A percentile compares a stretch with the other conserved stretches of the same genome.
These are phyloP conservation scores for Neopestalotiopsis rosae DNA, from an alignment of 2,329 filamentous ascomycete genomes.

Conservation along the genomic window DNA sequence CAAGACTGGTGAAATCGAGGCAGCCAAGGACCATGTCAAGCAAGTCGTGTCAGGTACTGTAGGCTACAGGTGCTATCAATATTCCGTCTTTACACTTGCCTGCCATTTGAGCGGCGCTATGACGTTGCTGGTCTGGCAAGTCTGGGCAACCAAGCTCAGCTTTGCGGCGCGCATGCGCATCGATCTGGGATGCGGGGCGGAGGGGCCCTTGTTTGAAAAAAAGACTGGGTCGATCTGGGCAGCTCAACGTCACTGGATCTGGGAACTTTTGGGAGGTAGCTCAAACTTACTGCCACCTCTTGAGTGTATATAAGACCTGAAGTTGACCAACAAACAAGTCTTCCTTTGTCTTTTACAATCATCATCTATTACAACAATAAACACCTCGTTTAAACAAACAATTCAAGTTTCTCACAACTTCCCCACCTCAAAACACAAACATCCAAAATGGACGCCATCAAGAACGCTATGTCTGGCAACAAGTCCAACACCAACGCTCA, in stretches of 20 bases:
- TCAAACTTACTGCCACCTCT: not conserved
- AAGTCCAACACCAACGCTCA: conserved; percentile 17
- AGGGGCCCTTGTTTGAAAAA: not conserved
- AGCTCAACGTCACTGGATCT: not conserved
- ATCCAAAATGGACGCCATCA: conserved; percentile 34
- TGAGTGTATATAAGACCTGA: not conserved
- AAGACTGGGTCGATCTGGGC: not conserved
- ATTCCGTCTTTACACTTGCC: not conserved
- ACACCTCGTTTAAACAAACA: too few relatives aligned
- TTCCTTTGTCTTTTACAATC: not conserved
- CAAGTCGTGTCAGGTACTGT: not conserved
- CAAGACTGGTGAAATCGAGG: too few relatives aligned
- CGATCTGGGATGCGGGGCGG: not conserved
- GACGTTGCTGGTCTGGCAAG: not conserved
- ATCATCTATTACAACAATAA: not conserved
- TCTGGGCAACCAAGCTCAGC: not conserved
- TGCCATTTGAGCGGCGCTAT: not conserved
- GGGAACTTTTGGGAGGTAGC: not conserved
- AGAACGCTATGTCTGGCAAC: conserved; percentile 31
- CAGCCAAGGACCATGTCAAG: not conserved
- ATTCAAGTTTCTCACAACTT: not conserved
- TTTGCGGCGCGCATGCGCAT: not conserved
- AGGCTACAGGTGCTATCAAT: not conserved
- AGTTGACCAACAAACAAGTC: not conserved
- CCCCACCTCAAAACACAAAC: not conserved